Evolutionary conservation across 257 asterid species (phyloP), one percentile per base, ranked within the genome.

Genomic region (Craterostigma plantagineum): DNA sequence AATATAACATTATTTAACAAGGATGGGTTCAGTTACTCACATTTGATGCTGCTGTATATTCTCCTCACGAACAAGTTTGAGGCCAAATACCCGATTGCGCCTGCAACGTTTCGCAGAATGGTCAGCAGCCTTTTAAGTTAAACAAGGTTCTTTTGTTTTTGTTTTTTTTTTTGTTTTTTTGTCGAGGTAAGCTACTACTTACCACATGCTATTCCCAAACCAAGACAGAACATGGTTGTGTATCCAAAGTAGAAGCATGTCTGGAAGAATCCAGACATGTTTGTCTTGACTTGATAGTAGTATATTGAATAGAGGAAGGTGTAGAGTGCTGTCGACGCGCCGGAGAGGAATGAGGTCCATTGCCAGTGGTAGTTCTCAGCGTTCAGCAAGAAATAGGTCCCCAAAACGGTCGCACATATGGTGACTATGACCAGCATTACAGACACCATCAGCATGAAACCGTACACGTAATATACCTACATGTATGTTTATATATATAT

Each of bases 61-160:
- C 95, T 81, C 75, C 94, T 65, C 48, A 86, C 97, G 34, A 86
- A 86, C 56, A 78, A 67, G 70, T 78, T 76, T 38, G 97, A 86
- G 49, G 94, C 97, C 52, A 86, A 64, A 47, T 63, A 71, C 49
- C 97, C 97, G 59, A 86, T 84, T 27, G 97, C 97, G 50, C 97
- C 97, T 86, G 82, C n/a, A 55, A 60, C 58, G 17, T 42, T 7
- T 7, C 37, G 37, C 7, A 6, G 11, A 11, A 34, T 34, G 11
- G 11, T 6, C 7, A 34, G 7, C 7, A 34, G 7, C 7, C 7
- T 34, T n/a, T n/a, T n/a, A n/a, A n/a, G 7, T 6, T 7, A 34
- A 34, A 34, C 7, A 34, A 6, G 7, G 8, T 6, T 7, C 7
- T 34, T n/a, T 34, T 6, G 11, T 6, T 34, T 11, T n/a, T n/a